Base-by-base conservation (phyloP, 495 filamentous ascomycete species). In the Hyaloscypha hepaticicola region DNA sequence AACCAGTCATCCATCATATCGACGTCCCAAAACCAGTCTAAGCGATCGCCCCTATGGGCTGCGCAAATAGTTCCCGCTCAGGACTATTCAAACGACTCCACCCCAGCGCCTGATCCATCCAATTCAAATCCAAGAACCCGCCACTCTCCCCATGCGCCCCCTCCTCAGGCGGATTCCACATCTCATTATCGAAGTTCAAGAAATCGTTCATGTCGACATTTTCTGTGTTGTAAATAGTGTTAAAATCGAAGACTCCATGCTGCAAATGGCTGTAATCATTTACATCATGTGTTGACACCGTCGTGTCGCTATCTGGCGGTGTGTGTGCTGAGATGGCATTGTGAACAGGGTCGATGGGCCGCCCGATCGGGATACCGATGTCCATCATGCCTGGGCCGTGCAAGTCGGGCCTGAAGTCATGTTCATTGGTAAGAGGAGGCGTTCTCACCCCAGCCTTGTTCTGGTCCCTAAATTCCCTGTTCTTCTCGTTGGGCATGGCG, bases 141-240 rank as follows among this genome's bases (percentile, higher is more conserved):
- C 69, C 69, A 27, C 63, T 66, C 27, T 71, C 69, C 19, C 69
- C 69, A 33, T 71, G 69, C 9, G 63, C 66, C 16, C 69, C 66
- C 38, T 71, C 66, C n/a, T 69, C 69, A 1, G 66, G 49, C 0
- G 63, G 66, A 64, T 66, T 69, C 69, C 69, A 71, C 29, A 67
- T 52, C 7, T 71, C 69, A 21, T 59, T 53, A 45, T 71, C 69
- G 53, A 71, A 71, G 29, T 60, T 69, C 9, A 71, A 34, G 53
- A 68, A 71, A 58, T 68, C 69, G 21, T 67, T 65, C 26, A 70
- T 31, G 26, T 70, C 64, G 6, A 66, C 25, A 45, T 66, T 64
- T 0, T 34, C 27, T 19, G 48, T 49, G 52, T 38, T 38, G n/a
- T 28, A 31, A 7, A 19, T 9, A 49, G 34, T 55, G 22, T 49